Percentiles rank a stretch among this genome's conserved stretches.
Conservation (phyloP, 371 early-diverging fungal genomes). For the Syncephalastrum contaminatum region DNA sequence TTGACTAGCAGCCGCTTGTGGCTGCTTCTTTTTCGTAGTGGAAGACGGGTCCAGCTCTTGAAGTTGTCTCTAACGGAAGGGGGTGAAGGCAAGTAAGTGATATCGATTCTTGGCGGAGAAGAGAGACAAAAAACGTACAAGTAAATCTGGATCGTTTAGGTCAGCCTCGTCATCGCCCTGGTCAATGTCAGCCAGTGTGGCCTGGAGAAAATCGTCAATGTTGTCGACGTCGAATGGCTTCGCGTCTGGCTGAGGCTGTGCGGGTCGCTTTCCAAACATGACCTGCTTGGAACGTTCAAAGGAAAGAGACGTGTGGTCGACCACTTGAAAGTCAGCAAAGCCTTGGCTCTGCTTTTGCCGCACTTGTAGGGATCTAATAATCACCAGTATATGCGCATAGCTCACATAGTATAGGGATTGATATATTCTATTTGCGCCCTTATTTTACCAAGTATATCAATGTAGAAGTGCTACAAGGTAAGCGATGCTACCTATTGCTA, state of each 20-base stretch:
- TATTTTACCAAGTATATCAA: no score
- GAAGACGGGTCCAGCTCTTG: constrained; percentile 27
- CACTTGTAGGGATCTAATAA: no score
- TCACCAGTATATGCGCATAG: no score
- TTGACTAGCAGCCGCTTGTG: not conserved
- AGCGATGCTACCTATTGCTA: no score
- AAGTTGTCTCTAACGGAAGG: constrained; percentile 34
- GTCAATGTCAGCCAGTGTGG: constrained; percentile 15
- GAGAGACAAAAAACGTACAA: constrained; percentile 25
- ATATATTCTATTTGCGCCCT: no score
- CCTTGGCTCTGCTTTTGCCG: no score
- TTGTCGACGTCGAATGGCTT: constrained; percentile 22
- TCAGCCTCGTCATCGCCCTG: constrained; percentile 31
- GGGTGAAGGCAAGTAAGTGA: not conserved
- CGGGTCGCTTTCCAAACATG: constrained; percentile 12
- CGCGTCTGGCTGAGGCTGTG: not conserved
- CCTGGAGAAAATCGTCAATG: constrained; percentile 15
- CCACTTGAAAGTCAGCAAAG: no score
- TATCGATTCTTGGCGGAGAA: not conserved
- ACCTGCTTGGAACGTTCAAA: constrained; percentile 1
- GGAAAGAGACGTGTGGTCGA: not conserved
- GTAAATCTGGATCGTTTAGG: constrained; percentile 46
- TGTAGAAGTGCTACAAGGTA: no score
- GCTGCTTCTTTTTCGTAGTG: constrained; percentile 7
- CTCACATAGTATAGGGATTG: no score